Percentiles rank a stretch among this genome's conserved stretches.
These are phyloP conservation scores for Metschnikowia drakensbergensis DNA, from an alignment of 805 yeast genomes.

Conservation along the genomic window DNA sequence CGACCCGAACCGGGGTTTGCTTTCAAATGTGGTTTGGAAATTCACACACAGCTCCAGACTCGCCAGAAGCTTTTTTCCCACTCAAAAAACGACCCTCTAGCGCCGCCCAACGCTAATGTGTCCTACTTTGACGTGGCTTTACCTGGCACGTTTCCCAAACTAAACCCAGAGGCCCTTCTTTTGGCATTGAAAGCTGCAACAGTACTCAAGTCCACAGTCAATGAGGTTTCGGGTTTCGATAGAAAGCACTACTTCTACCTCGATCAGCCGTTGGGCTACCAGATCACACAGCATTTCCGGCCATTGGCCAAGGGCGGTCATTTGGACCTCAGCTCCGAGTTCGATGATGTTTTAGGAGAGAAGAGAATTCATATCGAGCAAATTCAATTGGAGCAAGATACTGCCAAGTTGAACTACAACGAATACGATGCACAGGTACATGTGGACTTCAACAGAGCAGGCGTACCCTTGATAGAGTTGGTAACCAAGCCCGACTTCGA, in stretches of 20 bases:
- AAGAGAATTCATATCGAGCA: conserved; percentile 62
- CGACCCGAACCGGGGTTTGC: conserved; percentile 18
- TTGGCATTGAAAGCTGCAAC: conserved; percentile 70
- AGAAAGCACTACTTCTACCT: conserved; percentile 95
- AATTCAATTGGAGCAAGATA: conserved; percentile 91
- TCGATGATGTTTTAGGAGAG: conserved; percentile 49
- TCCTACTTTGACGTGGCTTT: conserved; percentile 80
- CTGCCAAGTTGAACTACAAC: conserved; percentile 71
- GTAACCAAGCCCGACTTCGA: conserved; percentile 88
- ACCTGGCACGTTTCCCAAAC: conserved; percentile 88
- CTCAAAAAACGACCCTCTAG: conserved; percentile 27
- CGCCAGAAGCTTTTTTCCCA: conserved; percentile 70
- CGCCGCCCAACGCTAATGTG: conserved; percentile 62
- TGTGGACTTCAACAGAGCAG: conserved; percentile 80
- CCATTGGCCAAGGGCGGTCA: conserved; percentile 75
- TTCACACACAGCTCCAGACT: conserved; percentile 86
- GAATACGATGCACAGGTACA: conserved; percentile 35
- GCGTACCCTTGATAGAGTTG: conserved; percentile 83
- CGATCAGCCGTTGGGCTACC: conserved; percentile 95
- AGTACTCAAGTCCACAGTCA: conserved; percentile 61
- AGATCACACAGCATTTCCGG: conserved; percentile 81
- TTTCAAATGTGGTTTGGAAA: conserved; percentile 84
- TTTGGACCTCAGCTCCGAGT: conserved; percentile 43
- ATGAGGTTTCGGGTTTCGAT: conserved; percentile 65
- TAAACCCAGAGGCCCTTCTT: conserved; percentile 71